Conservation (phyloP, 169 alveolate genomes). For the Blepharisma undulans region DNA sequence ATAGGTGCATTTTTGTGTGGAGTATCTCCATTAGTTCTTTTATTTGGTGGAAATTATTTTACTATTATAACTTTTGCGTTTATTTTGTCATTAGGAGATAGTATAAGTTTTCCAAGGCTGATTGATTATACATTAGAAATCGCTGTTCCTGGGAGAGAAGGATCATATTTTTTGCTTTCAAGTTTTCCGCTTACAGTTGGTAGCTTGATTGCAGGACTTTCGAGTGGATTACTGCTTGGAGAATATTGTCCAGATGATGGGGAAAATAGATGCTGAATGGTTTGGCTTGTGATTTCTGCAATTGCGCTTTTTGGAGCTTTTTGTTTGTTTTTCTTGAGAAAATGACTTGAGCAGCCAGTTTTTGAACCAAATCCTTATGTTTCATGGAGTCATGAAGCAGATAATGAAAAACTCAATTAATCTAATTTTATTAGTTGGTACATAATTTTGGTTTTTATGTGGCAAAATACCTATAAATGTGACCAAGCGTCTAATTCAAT, state of each 20-base stretch:
- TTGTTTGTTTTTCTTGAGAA: not conserved
- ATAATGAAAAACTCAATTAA: not conserved
- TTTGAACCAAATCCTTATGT: not conserved
- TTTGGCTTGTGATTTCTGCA: constrained; percentile 38
- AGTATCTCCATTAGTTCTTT: constrained; percentile 37
- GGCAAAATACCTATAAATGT: no score
- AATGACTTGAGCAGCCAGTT: not conserved
- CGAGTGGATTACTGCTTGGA: constrained; percentile 36
- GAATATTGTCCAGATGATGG: constrained; percentile 53
- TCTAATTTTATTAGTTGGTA: no score
- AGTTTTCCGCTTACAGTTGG: not conserved
- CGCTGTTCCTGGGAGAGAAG: constrained; percentile 56
- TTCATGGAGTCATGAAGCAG: not conserved
- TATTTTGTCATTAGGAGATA: constrained; percentile 54
- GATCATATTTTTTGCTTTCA: constrained; percentile 49
- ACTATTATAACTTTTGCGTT: constrained; percentile 18
- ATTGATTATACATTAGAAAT: constrained; percentile 43
- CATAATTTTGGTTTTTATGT: no score
- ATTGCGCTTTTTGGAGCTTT: not conserved
- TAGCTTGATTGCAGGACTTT: constrained; percentile 19
- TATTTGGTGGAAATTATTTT: not conserved
- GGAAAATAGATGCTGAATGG: constrained; percentile 10
- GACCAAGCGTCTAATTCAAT: not conserved
- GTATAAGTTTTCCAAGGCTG: constrained; percentile 52
- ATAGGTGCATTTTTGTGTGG: not conserved